These are phyloP conservation scores for Botrytis pseudocinerea DNA, from an alignment of 2,329 filamentous ascomycete genomes.

Conservation along the genomic window DNA sequence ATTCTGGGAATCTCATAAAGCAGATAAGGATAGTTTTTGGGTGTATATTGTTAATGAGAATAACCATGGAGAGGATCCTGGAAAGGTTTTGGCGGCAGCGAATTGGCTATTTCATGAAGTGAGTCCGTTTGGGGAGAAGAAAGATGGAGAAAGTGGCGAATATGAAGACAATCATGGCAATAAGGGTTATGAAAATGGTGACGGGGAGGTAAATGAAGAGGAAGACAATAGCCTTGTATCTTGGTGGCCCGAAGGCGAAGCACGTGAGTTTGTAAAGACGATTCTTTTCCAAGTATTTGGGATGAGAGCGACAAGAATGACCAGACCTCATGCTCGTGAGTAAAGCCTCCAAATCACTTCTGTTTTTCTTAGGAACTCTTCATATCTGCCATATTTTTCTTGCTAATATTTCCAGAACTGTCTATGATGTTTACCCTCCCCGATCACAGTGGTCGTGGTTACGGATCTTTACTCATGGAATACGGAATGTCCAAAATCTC, in stretches of 20 bases:
- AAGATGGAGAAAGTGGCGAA: background rate
- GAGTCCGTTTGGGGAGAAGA: background rate
- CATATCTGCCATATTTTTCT: rapidly evolving
- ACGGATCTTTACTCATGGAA: conserved; percentile 1
- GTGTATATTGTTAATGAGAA: background rate
- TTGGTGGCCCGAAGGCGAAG: conserved; percentile 16
- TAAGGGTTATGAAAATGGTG: background rate
- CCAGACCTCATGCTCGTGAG: conserved; percentile 10
- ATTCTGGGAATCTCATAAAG: background rate
- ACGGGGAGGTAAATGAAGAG: background rate
- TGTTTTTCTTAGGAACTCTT: rapidly evolving
- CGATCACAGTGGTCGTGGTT: background rate
- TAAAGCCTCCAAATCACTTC: background rate
- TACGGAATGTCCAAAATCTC: background rate
- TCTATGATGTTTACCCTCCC: conserved; percentile 6
- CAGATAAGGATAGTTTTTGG: background rate
- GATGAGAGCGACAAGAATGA: background rate
- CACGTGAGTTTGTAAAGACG: background rate
- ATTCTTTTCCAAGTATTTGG: background rate
- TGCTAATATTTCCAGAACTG: conserved; percentile 1
- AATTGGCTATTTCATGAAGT: background rate
- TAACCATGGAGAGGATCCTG: background rate
- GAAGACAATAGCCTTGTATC: background rate
- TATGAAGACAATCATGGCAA: background rate
- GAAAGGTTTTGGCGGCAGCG: background rate